Evolutionary conservation across 768 basidiomycete species (phyloP), one percentile per base, ranked within the genome.

Genomic region (Arthromyces matolae): DNA sequence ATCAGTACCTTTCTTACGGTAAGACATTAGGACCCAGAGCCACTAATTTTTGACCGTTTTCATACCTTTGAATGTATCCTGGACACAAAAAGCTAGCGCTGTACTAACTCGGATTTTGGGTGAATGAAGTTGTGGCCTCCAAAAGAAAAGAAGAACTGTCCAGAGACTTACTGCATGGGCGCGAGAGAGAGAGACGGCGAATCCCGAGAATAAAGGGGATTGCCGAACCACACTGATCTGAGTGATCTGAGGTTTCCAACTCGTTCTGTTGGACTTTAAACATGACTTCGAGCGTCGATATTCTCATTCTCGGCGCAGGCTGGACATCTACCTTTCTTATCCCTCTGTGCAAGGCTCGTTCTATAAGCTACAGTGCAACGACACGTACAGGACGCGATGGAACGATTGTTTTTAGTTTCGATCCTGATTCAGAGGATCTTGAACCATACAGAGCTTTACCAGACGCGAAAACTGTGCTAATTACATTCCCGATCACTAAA

Each of bases 291-390:
- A 8, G 9, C 18, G 72, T 81, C 46, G 77, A 81, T 47, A 63
- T 83, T 27, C 73, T 84, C 44, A 77, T 86, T 52, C 72, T 86
- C 39, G 84, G 83, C 27, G 80, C 80, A 22, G 83, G 83, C 25
- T 86, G 84, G 83, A 79, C 79, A 4, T 79, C 76, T 1, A 71
- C 67, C 7, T 86, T 84, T 64, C 69, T 85, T 20, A 67, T 79
- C 29, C 76, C 81, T 0, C 76, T 80, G 24, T 79, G 80, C 60
- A 22, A 57, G 3, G 52, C 65, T 14, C 64, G 69, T 16, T 51
- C 60, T 8, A 44, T 83, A 45, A 64, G 68, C 1, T 73, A 69
- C 59, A 77, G 77, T 3, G 71, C 76, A 3, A 84, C 83, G 0
- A 75, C 73, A n/a, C 75, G 83, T 19, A 63, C 73, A 33, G 81